Evolutionary conservation across 2,329 filamentous ascomycete genomes (phyloP).

Genomic region (Neofusicoccum ribis): DNA sequence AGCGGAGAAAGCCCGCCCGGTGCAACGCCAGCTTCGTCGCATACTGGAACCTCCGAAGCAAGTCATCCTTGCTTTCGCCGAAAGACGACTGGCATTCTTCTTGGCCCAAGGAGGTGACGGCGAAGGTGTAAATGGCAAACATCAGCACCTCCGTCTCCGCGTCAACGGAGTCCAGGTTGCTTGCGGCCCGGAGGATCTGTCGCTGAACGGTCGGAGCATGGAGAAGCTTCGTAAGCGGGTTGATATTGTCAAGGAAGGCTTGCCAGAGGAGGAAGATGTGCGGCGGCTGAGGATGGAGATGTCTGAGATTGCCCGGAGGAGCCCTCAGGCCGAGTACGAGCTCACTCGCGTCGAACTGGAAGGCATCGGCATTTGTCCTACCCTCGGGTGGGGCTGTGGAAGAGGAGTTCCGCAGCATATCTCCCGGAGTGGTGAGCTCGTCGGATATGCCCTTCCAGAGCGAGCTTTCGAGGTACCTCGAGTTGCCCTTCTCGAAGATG

Average conservation of each 20-base stretch:
- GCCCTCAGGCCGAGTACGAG: slow-evolving; percentile 26
- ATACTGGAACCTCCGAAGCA: slow-evolving; percentile 56
- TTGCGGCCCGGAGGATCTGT: slow-evolving; percentile 63
- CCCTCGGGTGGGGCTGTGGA: not conserved
- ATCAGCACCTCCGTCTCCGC: slow-evolving; percentile 58
- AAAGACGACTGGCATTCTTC: slow-evolving; percentile 56
- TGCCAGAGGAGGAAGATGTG: slow-evolving; percentile 75
- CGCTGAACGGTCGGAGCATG: slow-evolving; percentile 71
- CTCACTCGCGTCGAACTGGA: slow-evolving; percentile 20
- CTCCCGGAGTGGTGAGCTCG: slow-evolving; percentile 32
- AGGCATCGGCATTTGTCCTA: slow-evolving; percentile 24
- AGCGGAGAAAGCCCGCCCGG: slow-evolving; percentile 66
- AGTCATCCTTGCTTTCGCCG: slow-evolving; percentile 52
- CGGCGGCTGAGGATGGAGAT: slow-evolving; percentile 62
- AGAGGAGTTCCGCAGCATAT: slow-evolving; percentile 24
- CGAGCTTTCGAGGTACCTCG: slow-evolving; percentile 34
- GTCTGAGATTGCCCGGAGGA: slow-evolving; percentile 24
- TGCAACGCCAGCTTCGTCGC: slow-evolving; percentile 66
- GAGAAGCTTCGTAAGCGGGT: slow-evolving; percentile 70
- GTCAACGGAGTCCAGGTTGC: slow-evolving; percentile 56
- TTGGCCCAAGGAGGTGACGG: slow-evolving; percentile 55
- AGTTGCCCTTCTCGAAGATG: slow-evolving; percentile 30
- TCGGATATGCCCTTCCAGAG: slow-evolving; percentile 34
- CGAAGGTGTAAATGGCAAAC: slow-evolving; percentile 34
- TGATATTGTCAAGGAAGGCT: slow-evolving; percentile 70